A percentile compares a stretch with the other conserved stretches of the same genome.
Conservation (phyloP, 1,284 basidiomycete species). For the Ustilago tritici region DNA sequence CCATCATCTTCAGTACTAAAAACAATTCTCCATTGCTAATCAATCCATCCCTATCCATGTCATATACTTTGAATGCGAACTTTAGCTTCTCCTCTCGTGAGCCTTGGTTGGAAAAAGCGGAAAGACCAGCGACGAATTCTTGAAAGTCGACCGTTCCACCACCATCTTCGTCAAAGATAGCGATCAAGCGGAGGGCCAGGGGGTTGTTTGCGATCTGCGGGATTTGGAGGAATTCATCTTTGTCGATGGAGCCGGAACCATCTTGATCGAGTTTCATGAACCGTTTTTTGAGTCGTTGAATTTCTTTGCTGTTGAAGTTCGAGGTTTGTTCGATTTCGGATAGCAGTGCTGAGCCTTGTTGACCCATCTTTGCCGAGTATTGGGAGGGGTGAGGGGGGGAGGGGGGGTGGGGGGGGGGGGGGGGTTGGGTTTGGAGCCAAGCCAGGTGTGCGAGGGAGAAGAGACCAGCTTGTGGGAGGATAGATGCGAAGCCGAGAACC, state of each 20-base stretch:
- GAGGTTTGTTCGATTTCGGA: conserved; percentile 92
- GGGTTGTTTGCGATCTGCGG: conserved; percentile 99
- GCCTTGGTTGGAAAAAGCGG: conserved; percentile 95
- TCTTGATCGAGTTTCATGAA: conserved; percentile 99
- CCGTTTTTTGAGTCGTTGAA: conserved; percentile 89
- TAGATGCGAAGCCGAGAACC: conserved; percentile 3
- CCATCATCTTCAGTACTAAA: conserved; percentile 99
- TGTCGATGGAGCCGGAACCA: conserved; percentile 96
- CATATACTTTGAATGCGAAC: conserved; percentile 98
- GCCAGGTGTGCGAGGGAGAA: not conserved
- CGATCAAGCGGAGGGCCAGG: conserved; percentile 95
- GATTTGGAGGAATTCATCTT: conserved; percentile 98
- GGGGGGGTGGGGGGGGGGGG: not conserved
- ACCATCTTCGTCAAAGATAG: conserved; percentile 98
- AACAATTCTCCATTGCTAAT: conserved; percentile 99
- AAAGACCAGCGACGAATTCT: conserved; percentile 96
- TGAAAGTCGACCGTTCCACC: conserved; percentile 99
- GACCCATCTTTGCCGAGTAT: conserved; percentile 67
- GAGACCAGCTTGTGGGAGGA: conserved; percentile 11
- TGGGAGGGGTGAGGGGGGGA: not conserved
- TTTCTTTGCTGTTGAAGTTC: conserved; percentile 74
- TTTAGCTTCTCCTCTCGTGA: conserved; percentile 95
- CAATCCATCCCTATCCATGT: conserved; percentile 95
- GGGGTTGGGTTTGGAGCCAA: not conserved
- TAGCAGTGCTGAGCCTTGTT: conserved; percentile 86